Conservation (phyloP, 768 basidiomycete genomes). For the Boletus sensibilis region DNA sequence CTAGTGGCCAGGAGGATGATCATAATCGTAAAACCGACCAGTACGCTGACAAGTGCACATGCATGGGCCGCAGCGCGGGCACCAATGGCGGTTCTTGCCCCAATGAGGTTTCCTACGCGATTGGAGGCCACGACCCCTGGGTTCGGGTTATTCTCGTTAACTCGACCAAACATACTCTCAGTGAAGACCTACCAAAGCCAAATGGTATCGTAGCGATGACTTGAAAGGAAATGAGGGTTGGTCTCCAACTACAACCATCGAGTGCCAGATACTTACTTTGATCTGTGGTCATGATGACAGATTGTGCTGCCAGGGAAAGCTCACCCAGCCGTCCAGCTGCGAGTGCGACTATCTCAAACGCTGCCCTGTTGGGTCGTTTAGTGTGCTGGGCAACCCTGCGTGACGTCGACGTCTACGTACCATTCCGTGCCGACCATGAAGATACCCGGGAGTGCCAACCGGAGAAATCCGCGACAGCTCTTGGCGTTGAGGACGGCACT, state of each 20-base stretch:
- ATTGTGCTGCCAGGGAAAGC: constrained; percentile 70
- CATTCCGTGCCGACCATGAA: constrained; percentile 82
- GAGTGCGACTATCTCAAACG: constrained; percentile 79
- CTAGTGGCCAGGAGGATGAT: constrained; percentile 51
- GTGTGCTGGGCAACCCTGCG: neutral
- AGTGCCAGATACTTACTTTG: constrained; percentile 46
- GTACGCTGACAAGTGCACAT: constrained; percentile 60
- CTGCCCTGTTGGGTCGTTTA: constrained; percentile 50
- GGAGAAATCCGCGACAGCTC: constrained; percentile 58
- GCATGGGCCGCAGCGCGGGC: constrained; percentile 62
- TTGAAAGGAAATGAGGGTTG: constrained; percentile 19
- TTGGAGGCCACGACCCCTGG: constrained; percentile 67
- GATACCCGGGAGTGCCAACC: constrained; percentile 73
- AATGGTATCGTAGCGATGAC: constrained; percentile 76
- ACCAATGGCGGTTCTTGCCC: constrained; percentile 48
- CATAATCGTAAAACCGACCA: constrained; percentile 61
- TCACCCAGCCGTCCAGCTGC: constrained; percentile 70
- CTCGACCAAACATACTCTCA: neutral
- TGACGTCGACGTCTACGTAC: constrained; percentile 35
- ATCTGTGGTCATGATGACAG: constrained; percentile 78
- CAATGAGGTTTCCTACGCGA: constrained; percentile 72
- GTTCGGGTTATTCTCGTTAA: neutral
- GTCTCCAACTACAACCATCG: neutral
- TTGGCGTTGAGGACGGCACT: constrained; percentile 42
- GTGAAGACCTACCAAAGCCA: constrained; percentile 50